Evolutionary conservation across 495 filamentous ascomycete species (phyloP).

Genomic region (Terfezia claveryi): DNA sequence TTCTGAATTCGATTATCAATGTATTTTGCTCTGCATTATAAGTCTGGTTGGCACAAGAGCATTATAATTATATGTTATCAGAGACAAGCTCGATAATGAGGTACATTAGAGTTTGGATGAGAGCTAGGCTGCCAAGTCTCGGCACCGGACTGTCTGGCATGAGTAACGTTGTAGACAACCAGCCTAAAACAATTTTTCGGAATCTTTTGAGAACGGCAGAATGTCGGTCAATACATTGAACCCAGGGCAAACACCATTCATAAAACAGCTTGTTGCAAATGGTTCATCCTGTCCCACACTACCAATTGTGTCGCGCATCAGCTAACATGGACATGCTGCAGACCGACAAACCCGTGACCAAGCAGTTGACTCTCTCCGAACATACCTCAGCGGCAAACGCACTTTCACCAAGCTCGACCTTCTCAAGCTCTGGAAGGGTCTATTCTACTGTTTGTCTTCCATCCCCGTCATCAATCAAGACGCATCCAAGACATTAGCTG

Average conservation of each 20-base stretch:
- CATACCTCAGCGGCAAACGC: constrained; percentile 48
- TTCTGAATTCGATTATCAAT: no score
- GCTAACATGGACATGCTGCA: constrained; percentile 15
- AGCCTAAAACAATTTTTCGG: no score
- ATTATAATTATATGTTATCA: no score
- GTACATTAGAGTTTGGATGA: no score
- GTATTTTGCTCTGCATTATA: no score
- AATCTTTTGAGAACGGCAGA: no score
- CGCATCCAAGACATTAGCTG: background rate
- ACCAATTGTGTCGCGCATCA: background rate
- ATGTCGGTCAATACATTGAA: no score
- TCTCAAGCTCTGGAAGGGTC: constrained; percentile 87
- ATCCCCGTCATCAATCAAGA: background rate
- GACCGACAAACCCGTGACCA: constrained; percentile 64
- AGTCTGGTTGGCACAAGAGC: no score
- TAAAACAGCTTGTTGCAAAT: constrained; percentile 56
- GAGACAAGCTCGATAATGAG: no score
- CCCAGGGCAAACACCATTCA: constrained; percentile 27
- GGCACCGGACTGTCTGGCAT: no score
- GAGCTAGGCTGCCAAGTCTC: no score
- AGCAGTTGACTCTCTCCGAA: constrained; percentile 55
- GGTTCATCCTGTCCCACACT: constrained; percentile 24
- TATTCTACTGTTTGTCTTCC: constrained; percentile 56
- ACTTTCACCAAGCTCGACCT: constrained; percentile 51
- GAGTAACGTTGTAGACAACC: no score